A percentile compares a stretch with the other conserved stretches of the same genome.
These are phyloP conservation scores for Alternaria solani DNA, from an alignment of 2,329 filamentous ascomycete species.

Conservation along the genomic window DNA sequence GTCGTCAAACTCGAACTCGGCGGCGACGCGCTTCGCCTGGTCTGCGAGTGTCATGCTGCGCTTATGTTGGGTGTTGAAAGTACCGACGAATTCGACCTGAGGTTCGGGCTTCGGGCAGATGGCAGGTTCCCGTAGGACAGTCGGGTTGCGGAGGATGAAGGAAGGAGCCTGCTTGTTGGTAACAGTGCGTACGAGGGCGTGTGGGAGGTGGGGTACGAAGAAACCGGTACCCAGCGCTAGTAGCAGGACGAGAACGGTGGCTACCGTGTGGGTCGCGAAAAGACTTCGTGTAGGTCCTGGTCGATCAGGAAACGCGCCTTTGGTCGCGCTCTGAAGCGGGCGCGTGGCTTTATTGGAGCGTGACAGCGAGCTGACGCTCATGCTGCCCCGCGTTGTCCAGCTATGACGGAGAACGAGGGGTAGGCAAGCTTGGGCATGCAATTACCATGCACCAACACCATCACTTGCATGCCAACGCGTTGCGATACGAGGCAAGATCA, in stretches of 20 bases:
- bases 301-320: slow-evolving; percentile 2
- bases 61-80: slow-evolving; percentile 46
- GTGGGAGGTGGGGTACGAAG: slow-evolving; percentile 48
- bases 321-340: slow-evolving; percentile 7
- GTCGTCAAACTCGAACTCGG: slow-evolving; percentile 84
- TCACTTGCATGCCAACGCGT: slow-evolving; percentile 21
- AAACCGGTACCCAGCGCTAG: slow-evolving; percentile 47
- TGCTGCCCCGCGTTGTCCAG: slow-evolving; percentile 25
- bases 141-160: slow-evolving; percentile 36
- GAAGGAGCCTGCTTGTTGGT: slow-evolving; percentile 31
- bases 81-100: slow-evolving; percentile 40
- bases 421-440: slow-evolving; percentile 23
- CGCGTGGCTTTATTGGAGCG: slow-evolving; percentile 27
- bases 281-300: slow-evolving; percentile 9
- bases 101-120: slow-evolving; percentile 42
- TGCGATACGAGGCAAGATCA: slow-evolving; percentile 5
- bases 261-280: slow-evolving; percentile 31
- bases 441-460: slow-evolving; percentile 24
- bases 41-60: slow-evolving; percentile 64
- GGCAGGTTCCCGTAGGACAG: slow-evolving; percentile 35
- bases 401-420: slow-evolving; percentile 32
- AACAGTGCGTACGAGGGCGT: slow-evolving; percentile 40
- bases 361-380: slow-evolving; percentile 17
- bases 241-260: slow-evolving; percentile 43
- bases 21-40: slow-evolving; percentile 81